Percentiles rank a stretch among this genome's conserved stretches.
These are phyloP conservation scores for Dactylorhiza incarnata DNA, from an alignment of 106 monocot genomes.

Conservation along the genomic window DNA sequence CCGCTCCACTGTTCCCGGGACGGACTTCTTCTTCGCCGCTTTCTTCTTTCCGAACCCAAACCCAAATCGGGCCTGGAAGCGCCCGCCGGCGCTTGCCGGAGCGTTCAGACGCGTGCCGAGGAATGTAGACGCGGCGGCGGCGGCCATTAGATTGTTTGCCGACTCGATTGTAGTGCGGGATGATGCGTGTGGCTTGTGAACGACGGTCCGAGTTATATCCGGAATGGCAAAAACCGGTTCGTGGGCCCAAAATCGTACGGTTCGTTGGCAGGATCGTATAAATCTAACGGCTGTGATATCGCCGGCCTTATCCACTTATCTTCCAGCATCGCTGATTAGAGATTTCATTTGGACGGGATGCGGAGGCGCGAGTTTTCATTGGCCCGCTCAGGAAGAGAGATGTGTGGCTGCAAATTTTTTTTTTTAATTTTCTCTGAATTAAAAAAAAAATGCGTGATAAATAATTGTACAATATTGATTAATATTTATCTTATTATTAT, in stretches of 20 bases:
- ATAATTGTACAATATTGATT: no score
- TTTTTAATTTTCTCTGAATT: no score
- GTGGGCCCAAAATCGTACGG: not conserved
- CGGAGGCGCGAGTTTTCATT: no score
- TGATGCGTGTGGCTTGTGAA: not conserved
- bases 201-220: not conserved
- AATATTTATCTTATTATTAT: no score
- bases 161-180: not conserved
- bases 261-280: not conserved
- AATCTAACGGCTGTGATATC: conserved; percentile 13
- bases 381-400: no score
- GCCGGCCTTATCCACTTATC: conserved; percentile 30
- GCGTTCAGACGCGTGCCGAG: conserved; percentile 28
- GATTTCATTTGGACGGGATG: not conserved
- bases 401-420: not conserved
- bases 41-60: conserved; percentile 47
- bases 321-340: not conserved
- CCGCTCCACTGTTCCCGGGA: conserved; percentile 37
- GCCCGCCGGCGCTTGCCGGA: conserved; percentile 8
- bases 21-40: conserved; percentile 34
- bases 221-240: not conserved
- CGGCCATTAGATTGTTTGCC: conserved; percentile 22
- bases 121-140: conserved; percentile 35
- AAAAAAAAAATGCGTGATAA: no score
- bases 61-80: conserved; percentile 65